Conservation (phyloP, 2,329 filamentous ascomycete genomes). For the Microdochium nivale region DNA sequence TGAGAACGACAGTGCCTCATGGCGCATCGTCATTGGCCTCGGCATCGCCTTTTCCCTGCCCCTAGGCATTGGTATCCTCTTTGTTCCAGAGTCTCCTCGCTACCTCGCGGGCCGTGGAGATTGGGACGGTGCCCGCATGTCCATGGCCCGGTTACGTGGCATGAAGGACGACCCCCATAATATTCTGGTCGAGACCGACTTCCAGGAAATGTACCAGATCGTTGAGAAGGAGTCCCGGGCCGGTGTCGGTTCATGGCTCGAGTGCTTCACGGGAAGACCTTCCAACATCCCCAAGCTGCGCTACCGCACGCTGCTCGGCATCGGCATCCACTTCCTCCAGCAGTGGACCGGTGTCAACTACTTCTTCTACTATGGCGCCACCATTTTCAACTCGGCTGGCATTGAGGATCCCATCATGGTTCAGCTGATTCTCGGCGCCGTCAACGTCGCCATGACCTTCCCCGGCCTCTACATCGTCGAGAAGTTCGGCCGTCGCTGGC, state of each 20-base stretch:
- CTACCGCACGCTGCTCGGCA: constrained; percentile 57
- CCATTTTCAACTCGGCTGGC: constrained; percentile 59
- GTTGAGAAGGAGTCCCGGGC: constrained; percentile 34
- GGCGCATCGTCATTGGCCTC: constrained; percentile 54
- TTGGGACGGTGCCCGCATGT: constrained; percentile 38
- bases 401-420: constrained; percentile 57
- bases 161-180: constrained; percentile 35
- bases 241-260: constrained; percentile 42
- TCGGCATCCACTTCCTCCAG: constrained; percentile 56
- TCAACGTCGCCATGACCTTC: constrained; percentile 62
- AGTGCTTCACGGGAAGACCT: constrained; percentile 50
- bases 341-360: constrained; percentile 59
- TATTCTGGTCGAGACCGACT: constrained; percentile 39
- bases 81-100: constrained; percentile 48
- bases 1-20: constrained; percentile 35
- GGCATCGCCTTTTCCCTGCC: constrained; percentile 44
- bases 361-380: constrained; percentile 59
- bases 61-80: constrained; percentile 42
- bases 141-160: constrained; percentile 44
- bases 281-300: constrained; percentile 44
- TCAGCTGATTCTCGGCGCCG: constrained; percentile 58
- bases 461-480: constrained; percentile 62
- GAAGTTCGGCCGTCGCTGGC: constrained; percentile 58
- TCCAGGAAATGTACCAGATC: constrained; percentile 40
- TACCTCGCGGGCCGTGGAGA: constrained; percentile 41